Evolutionary conservation across 129 eudicot species (phyloP), one percentile per base, ranked within the genome.

Genomic region (Flaveria bidentis): DNA sequence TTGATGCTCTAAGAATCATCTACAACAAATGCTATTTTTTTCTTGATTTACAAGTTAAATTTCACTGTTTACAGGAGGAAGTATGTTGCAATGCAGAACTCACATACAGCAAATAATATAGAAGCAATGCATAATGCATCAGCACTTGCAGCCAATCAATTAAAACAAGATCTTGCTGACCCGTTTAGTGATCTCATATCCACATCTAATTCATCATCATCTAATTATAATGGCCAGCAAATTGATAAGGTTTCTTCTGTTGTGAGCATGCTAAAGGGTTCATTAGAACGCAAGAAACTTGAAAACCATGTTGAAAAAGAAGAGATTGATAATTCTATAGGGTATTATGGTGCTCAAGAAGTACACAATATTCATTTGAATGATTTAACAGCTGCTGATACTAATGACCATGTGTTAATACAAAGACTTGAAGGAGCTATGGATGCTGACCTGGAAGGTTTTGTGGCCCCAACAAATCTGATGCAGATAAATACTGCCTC

Each of bases 231-330:
- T 60, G 42, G 70, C 46, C 86, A 82, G 2, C 62, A 64, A 13
- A 77, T 52, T 4, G 90, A 90, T 72, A 87, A 85, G 22, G 88
- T 89, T 56, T 87, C 96, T 25, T 85, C 92, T 46, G 88, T 90
- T 18, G 96, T 90, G 62, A 87, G 87, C 86, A 90, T 90, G 88
- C 84, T 90, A 20, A 87, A 87, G 84, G 87, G 88, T 20, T 82
- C 96, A 11, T 58, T 87, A 73, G 92, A 90, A 69, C 88, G 92
- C 72, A 87, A 83, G 82, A 85, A 84, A 68, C 79, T 78, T 11
- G 14, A 39, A 9, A 75, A 76, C 78, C 81, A 81, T 16, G 75
- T 69, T 39, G 87, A 71, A 28, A 75, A 69, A 65, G 84, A 82
- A 82, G 68, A 68, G 14, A 44, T 77, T 67, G 87, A 86, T 45